These are phyloP conservation scores for Ceratocystis variospora DNA, from an alignment of 2,329 filamentous ascomycete species.

Conservation along the genomic window DNA sequence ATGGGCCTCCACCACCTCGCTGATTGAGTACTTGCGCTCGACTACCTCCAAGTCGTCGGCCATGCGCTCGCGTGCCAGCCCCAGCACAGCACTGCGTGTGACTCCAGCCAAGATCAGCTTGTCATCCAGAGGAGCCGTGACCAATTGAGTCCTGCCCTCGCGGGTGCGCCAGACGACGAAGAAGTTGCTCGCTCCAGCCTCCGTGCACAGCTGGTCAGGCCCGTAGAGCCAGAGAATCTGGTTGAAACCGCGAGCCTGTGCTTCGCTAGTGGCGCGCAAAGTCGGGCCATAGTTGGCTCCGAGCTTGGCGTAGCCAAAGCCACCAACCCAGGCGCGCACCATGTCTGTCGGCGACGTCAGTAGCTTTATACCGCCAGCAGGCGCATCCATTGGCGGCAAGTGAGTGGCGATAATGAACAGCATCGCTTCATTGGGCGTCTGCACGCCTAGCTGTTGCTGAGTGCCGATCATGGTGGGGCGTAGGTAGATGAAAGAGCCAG, in stretches of 20 bases:
- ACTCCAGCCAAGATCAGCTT: slow-evolving; percentile 78
- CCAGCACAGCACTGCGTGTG: slow-evolving; percentile 66
- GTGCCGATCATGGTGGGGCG: slow-evolving; percentile 79
- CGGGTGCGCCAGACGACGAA: slow-evolving; percentile 67
- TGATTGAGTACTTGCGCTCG: slow-evolving; percentile 71
- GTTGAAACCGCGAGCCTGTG: slow-evolving; percentile 58
- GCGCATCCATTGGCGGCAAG: slow-evolving; percentile 43
- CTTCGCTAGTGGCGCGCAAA: slow-evolving; percentile 64
- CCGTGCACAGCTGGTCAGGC: slow-evolving; percentile 61
- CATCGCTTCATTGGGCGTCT: slow-evolving; percentile 66
- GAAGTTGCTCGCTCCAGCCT: slow-evolving; percentile 86
- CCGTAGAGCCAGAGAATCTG: slow-evolving; percentile 95
- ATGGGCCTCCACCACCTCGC: slow-evolving; percentile 58
- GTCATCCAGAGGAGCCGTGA: slow-evolving; percentile 73
- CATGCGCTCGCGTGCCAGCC: slow-evolving; percentile 54
- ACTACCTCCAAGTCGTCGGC: slow-evolving; percentile 51
- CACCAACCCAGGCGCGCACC: slow-evolving; percentile 83
- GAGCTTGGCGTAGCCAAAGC: slow-evolving; percentile 83
- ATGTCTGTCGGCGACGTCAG: slow-evolving; percentile 69
- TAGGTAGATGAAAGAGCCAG: slow-evolving; percentile 66
- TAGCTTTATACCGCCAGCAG: slow-evolving; percentile 50
- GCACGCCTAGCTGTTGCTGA: slow-evolving; percentile 65
- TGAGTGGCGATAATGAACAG: slow-evolving; percentile 66
- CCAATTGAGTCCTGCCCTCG: slow-evolving; percentile 48
- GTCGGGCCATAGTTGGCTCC: slow-evolving; percentile 88